Base-by-base conservation (phyloP, 257 asterid genomes). In the Solanum gandarillasii region DNA sequence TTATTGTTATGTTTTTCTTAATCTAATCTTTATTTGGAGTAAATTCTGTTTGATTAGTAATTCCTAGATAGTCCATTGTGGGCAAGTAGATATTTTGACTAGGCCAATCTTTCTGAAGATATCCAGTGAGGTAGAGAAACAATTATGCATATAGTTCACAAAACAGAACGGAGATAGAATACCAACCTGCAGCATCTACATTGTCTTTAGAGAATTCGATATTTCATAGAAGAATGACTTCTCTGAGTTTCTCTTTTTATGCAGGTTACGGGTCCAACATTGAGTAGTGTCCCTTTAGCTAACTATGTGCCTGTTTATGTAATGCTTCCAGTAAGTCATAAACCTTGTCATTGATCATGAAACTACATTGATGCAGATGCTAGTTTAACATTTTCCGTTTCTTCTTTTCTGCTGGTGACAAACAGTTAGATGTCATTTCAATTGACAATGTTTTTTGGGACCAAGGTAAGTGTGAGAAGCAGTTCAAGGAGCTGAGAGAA, bases 251-350 rank as follows among this genome's bases (percentile, higher is more conserved):
- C 46, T 75, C 65, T 85, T 78, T 1, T 88, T 31, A 27, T 83
- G 31, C 90, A 93, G 95, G 88, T 23, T 83, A 78, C 38, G 7
- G 88, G 91, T 31, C 62, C 88, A 85, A 85, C 73, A 65, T 31
- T 60, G 39, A 73, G 72, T 83, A 60, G 86, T 52, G 39, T 65
- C 35, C 71, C 85, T 76, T 71, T 91, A 62, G 92, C 90, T 43
- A 92, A 95, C 90, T 95, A 94, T 74, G 95, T 93, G 46, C 98
- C 98, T 9, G 89, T 94, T 25, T 95, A 89, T 87, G 95, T 95
- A 60, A 95, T 95, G 98, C 98, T 94, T 87, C 98, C 86, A 78
- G 95, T 95, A 89, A 87, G 91, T 88, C 75, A 10, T n/a, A 27
- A 46, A 34, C 86, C 48, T 8, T 67, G 41, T 82, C 70, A 18